Percentiles rank a stretch among this genome's conserved stretches.
phyloP scores from a whole-genome alignment of 2,329 filamentous ascomycete species.

The Colletotrichum spinosum region DNA sequence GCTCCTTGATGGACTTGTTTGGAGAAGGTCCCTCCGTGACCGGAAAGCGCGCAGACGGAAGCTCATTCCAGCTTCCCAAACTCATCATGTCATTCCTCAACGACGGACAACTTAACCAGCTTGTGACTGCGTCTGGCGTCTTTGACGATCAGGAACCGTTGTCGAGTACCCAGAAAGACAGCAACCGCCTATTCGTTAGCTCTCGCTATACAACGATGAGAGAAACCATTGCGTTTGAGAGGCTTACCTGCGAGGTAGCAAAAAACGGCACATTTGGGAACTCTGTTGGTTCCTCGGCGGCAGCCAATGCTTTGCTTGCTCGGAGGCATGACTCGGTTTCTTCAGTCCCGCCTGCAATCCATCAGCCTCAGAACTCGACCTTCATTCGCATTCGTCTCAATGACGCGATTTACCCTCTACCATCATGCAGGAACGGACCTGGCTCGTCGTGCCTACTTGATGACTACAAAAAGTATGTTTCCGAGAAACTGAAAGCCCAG shows the following conservation, averaged over 20 bases:
- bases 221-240: slow-evolving; percentile 74
- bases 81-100: slow-evolving; percentile 73
- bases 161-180: slow-evolving; percentile 57
- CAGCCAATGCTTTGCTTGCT: too few species aligned
- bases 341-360: neutral
- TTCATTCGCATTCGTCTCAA: slow-evolving; percentile 71
- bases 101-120: slow-evolving; percentile 73
- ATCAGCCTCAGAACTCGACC: slow-evolving; percentile 45
- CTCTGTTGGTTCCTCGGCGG: slow-evolving; percentile 3
- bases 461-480: slow-evolving; percentile 58
- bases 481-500: slow-evolving; percentile 57
- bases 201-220: slow-evolving; percentile 71
- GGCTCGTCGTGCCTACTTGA: slow-evolving; percentile 63
- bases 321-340: neutral
- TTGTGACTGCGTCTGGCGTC: slow-evolving; percentile 69
- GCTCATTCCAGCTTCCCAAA: slow-evolving; percentile 62
- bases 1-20: slow-evolving; percentile 65
- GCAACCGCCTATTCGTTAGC: slow-evolving; percentile 63
- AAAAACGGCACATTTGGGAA: slow-evolving; percentile 29
- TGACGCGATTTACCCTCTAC: slow-evolving; percentile 71
- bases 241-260: slow-evolving; percentile 61
- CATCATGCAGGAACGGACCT: slow-evolving; percentile 65
- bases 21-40: slow-evolving; percentile 60
- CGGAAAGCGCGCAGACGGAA: slow-evolving; percentile 59
- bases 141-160: slow-evolving; percentile 68